A percentile compares a stretch with the other conserved stretches of the same genome.
phyloP scores from a whole-genome alignment of 345 rosid species.

The Camelina hispida region DNA sequence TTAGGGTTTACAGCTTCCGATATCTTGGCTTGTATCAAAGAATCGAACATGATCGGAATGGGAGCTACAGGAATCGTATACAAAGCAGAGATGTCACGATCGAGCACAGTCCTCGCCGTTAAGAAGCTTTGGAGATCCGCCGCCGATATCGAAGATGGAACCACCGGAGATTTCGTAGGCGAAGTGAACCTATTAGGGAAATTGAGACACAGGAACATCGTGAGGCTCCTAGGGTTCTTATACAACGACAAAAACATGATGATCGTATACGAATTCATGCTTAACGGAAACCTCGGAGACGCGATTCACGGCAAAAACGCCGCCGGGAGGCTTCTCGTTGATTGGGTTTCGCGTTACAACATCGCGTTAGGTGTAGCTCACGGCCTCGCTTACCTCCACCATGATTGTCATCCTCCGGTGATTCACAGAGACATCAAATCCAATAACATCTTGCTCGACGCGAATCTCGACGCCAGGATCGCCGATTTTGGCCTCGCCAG shows the following conservation, averaged over 20 bases:
- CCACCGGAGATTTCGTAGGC: slow-evolving; percentile 68
- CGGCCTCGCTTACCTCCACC: slow-evolving; percentile 93
- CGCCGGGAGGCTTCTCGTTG: slow-evolving; percentile 67
- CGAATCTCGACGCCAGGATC: slow-evolving; percentile 82
- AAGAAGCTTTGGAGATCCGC: slow-evolving; percentile 90
- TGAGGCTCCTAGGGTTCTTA: slow-evolving; percentile 74
- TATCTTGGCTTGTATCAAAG: slow-evolving; percentile 71
- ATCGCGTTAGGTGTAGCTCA: slow-evolving; percentile 89
- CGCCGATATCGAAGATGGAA: slow-evolving; percentile 63
- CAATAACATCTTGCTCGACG: slow-evolving; percentile 81
- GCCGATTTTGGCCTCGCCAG: slow-evolving; percentile 96
- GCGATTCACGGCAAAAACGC: slow-evolving; percentile 79
- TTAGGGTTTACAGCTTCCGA: slow-evolving; percentile 79
- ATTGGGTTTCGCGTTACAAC: slow-evolving; percentile 90
- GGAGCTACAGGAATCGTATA: slow-evolving; percentile 93
- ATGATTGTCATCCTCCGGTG: slow-evolving; percentile 84
- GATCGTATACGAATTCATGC: slow-evolving; percentile 90
- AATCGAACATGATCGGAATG: slow-evolving; percentile 84
- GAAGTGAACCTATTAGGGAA: slow-evolving; percentile 87
- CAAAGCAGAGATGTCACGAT: slow-evolving; percentile 69
- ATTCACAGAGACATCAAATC: slow-evolving; percentile 94
- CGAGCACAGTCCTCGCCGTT: slow-evolving; percentile 67
- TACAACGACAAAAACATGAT: slow-evolving; percentile 74
- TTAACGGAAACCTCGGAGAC: slow-evolving; percentile 81
- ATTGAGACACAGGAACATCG: slow-evolving; percentile 89